Conservation (phyloP, 192 early-diverging fungal genomes). For the Funneliformis geosporum region DNA sequence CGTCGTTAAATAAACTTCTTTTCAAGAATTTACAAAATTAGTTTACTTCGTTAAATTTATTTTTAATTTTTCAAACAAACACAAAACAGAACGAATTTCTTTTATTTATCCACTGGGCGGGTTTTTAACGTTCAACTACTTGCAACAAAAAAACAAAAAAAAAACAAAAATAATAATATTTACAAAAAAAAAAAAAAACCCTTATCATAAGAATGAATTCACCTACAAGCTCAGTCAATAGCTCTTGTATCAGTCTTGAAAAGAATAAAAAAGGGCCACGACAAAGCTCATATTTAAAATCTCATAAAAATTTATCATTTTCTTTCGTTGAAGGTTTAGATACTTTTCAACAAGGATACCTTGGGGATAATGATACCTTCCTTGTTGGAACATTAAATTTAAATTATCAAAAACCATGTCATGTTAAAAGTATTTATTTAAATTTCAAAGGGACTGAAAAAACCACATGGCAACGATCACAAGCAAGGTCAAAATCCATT, state of each 20-base stretch:
- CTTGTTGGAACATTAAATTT: constrained; percentile 25
- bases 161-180: too few species aligned
- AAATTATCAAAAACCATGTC: constrained; percentile 11
- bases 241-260: neutral
- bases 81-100: too few species aligned
- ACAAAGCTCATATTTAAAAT: constrained; percentile 8
- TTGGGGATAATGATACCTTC: constrained; percentile 25
- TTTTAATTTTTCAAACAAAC: too few species aligned
- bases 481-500: constrained; percentile 24
- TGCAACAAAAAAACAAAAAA: too few species aligned
- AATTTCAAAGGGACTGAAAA: constrained; percentile 25
- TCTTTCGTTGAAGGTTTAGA: neutral
- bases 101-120: too few species aligned
- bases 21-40: too few species aligned
- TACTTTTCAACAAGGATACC: constrained; percentile 22
- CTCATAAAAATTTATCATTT: constrained; percentile 25
- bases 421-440: constrained; percentile 13
- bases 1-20: too few species aligned
- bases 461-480: constrained; percentile 20
- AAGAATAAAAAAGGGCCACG: neutral
- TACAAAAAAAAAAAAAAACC: too few species aligned
- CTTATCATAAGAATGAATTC: too few species aligned
- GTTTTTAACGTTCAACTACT: too few species aligned
- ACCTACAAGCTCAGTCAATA: neutral
- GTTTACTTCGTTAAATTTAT: too few species aligned